Evolutionary conservation across 164 flowering plant species (phyloP), one percentile per base, ranked within the genome.

Genomic region (Amborella trichopoda): DNA sequence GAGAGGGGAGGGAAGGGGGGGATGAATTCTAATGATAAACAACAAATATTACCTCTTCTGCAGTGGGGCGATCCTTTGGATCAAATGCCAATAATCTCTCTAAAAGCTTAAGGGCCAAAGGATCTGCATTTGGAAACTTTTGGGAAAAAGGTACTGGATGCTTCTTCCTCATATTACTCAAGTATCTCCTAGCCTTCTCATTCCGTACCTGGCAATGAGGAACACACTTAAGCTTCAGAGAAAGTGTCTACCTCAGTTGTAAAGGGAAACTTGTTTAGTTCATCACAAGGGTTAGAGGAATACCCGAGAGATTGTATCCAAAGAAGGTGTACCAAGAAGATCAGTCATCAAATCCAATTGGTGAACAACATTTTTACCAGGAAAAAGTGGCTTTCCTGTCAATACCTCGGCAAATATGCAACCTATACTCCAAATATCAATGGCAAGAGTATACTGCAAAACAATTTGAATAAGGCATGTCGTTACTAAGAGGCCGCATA

Each of bases 361-460:
- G 59, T 89, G 97, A 49, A 85, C 97, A 47, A 85, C 95, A 76
- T 85, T 80, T 71, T 85, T 89, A 30, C 97, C 95, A 64, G 97
- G 97, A 61, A 89, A 89, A 16, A 89, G 68, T 28, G 97, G 97
- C 53, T 78, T 85, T 52, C 97, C 97, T 0, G 81, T 78, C 43
- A 85, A 56, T 41, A 89, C 83, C 63, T 89, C 97, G 6, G 97
- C 97, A 70, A 89, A 89, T 30, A 89, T 89, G 81, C 97, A 85
- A 46, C 97, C 95, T 49, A 89, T 89, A 52, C 97, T 83, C 97
- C 97, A 89, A 54, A 89, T 79, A 60, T 89, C 97, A 62, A 89
- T 89, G 13, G 95, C 97, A 17, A 95, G 86, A 17, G 97, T 89
- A 55, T 89, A 89, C 97, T 89, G 83, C 64, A 54, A 46, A 71